A percentile compares a stretch with the other conserved stretches of the same genome.
Evolutionary conservation across 2,329 filamentous ascomycete genomes (phyloP).

Genomic region (Dothideomycetes sp.): DNA sequence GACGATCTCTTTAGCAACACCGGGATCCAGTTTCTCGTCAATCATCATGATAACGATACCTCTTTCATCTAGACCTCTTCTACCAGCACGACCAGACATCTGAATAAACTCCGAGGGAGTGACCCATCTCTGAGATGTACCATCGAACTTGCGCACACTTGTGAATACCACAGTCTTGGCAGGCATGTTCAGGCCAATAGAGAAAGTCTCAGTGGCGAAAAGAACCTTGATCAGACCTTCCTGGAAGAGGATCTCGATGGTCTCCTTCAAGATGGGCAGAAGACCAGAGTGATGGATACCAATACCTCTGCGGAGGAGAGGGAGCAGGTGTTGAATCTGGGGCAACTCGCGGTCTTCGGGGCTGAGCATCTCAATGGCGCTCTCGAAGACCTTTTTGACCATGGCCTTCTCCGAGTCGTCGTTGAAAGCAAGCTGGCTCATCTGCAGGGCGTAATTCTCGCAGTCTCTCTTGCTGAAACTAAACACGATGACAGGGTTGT

Average conservation of each 20-base stretch:
- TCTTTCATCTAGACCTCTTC: conserved; percentile 91
- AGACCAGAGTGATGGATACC: conserved; percentile 96
- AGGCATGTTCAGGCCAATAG: conserved; percentile 97
- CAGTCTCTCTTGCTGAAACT: conserved; percentile 98
- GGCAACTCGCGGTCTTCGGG: conserved; percentile 82
- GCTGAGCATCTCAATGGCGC: conserved; percentile 82
- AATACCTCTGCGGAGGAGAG: conserved; percentile 80
- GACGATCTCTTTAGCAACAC: conserved; percentile 88
- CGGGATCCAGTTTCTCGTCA: conserved; percentile 88
- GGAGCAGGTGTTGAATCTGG: conserved; percentile 83
- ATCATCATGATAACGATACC: conserved; percentile 99
- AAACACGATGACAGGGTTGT: conserved; percentile 98
- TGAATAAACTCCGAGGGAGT: conserved; percentile 96
- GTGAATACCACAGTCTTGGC: conserved; percentile 99
- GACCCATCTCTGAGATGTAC: conserved; percentile 65
- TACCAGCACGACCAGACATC: conserved; percentile 94
- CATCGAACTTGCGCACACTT: conserved; percentile 90
- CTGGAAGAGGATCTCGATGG: conserved; percentile 97
- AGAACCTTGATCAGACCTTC: conserved; percentile 96
- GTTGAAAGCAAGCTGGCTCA: conserved; percentile 85
- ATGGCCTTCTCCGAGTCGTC: conserved; percentile 90
- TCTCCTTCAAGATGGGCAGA: conserved; percentile 92
- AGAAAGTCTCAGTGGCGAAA: conserved; percentile 97
- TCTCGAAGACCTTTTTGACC: conserved; percentile 88
- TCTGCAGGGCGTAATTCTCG: conserved; percentile 77